Evolutionary conservation across 768 basidiomycete species (phyloP), one percentile per base, ranked within the genome.

Genomic region (Suillus hirtellus): DNA sequence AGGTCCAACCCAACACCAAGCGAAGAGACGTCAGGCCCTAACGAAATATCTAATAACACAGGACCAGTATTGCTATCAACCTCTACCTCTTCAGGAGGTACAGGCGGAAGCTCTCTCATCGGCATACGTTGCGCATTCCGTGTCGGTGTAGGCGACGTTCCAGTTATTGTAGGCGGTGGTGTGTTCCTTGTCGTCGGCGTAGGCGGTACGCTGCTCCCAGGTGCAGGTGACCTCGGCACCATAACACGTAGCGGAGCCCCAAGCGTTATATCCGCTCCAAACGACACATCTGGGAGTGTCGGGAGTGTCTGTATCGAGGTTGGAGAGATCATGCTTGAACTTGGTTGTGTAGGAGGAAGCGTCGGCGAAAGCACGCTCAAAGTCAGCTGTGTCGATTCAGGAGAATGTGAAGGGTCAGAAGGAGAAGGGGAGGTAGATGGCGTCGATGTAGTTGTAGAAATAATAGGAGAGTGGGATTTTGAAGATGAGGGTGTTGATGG

Each of bases 211-310:
- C 34, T 37, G 15, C 10, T 42, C 19, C 5, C 38, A 42, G 56
- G 37, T 15, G 55, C 24, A 56, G 55, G 24, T 17, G 56, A 11
- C 10, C 10, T 10, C 1, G 56, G 24, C 38, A 19, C 11, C 40
- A 27, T 42, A 42, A 42, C 27, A 40, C 60, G 60, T 4, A 61
- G 52, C 4, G 61, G 60, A 6, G 66, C 49, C 12, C 64, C 70
- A 43, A 66, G 66, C 7, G 71, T 64, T 44, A 69, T 65, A 10
- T 73, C 58, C 43, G 59, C 61, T 35, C 66, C 75, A 46, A 66
- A 66, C 5, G 73, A 68, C 5, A 67, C 27, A 52, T 69, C 69
- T 4, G 61, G 56, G 24, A 66, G 53, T 63, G 34, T 60, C 17
- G 70, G 66, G 17, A 12, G 15, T 2, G 47, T 47, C 11, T 21